Percentiles rank a stretch among this genome's conserved stretches.
phyloP scores from a whole-genome alignment of 176 grass and related monocot genomes.

The Alloteropsis semialata region DNA sequence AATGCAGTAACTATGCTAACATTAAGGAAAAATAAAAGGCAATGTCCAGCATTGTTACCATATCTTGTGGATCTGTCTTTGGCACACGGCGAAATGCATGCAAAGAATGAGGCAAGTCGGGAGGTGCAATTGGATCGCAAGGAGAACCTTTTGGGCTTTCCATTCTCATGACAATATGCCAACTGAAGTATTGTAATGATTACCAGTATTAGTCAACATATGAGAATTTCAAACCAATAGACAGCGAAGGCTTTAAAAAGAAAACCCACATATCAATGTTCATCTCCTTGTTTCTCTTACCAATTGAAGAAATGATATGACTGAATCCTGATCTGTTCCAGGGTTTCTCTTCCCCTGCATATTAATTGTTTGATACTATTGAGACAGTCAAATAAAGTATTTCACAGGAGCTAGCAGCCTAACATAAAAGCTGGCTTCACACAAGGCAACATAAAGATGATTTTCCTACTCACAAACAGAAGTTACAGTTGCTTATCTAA shows the following conservation, averaged over 20 bases:
- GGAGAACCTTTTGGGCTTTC: conserved; percentile 50
- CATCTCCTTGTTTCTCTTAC: conserved; percentile 77
- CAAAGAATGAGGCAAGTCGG: conserved; percentile 79
- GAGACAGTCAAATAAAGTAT: conserved; percentile 3
- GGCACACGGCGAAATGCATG: conserved; percentile 58
- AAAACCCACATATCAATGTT: conserved; percentile 76
- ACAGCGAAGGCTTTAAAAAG: conserved; percentile 12
- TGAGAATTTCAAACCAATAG: conserved; percentile 9
- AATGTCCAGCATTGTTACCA: conserved; percentile 41
- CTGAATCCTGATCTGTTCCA: conserved; percentile 61
- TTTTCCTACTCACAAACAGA: background rate
- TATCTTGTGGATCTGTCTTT: conserved; percentile 58
- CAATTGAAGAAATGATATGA: conserved; percentile 70
- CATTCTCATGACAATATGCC: conserved; percentile 96
- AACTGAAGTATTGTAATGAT: conserved; percentile 56
- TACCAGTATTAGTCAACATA: conserved; percentile 26
- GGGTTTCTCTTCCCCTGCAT: conserved; percentile 94
- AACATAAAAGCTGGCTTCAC: background rate
- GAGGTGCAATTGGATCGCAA: conserved; percentile 63
- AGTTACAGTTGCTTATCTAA: conserved; percentile 15
- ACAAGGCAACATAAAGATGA: background rate
- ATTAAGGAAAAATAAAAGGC: background rate
- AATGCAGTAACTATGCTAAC: background rate
- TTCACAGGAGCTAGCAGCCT: background rate
- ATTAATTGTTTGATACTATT: conserved; percentile 22